Conservation (phyloP, 495 filamentous ascomycete genomes). For the Penicillium maclennaniae region DNA sequence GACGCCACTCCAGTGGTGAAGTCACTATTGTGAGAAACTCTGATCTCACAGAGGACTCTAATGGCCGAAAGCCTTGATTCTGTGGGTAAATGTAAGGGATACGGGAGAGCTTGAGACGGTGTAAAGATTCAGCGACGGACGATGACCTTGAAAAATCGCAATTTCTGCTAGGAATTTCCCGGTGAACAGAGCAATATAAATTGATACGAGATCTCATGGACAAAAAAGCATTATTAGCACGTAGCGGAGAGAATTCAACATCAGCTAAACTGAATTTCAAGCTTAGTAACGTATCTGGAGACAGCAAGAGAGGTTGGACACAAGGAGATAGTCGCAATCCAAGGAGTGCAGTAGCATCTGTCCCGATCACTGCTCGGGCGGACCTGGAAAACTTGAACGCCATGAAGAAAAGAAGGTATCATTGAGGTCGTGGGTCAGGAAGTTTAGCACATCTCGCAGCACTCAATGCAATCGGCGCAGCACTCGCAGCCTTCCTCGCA, state of each 20-base stretch:
- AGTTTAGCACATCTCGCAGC: slow-evolving; percentile 53
- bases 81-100: too few relatives aligned
- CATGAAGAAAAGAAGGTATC: slow-evolving; percentile 20
- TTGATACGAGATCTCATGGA: not conserved
- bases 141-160: too few relatives aligned
- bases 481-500: slow-evolving; percentile 77
- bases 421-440: slow-evolving; percentile 12
- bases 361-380: slow-evolving; percentile 4
- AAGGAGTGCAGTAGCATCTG: slow-evolving; percentile 9
- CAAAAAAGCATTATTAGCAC: not conserved
- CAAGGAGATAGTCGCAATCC: not conserved
- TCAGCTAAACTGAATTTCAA: not conserved
- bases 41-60: too few relatives aligned
- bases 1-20: not conserved
- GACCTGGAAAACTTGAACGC: slow-evolving; percentile 19
- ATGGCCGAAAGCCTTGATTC: not conserved
- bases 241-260: not conserved
- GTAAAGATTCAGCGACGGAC: too few relatives aligned
- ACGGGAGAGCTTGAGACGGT: too few relatives aligned
- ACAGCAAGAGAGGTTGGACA: not conserved
- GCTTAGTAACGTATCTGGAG: not conserved
- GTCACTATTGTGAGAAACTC: not conserved
- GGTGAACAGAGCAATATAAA: too few relatives aligned
- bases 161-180: too few relatives aligned
- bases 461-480: slow-evolving; percentile 68